Evolutionary conservation across 768 basidiomycete species (phyloP), one percentile per base, ranked within the genome.

Genomic region (Holtermannia corniformis): DNA sequence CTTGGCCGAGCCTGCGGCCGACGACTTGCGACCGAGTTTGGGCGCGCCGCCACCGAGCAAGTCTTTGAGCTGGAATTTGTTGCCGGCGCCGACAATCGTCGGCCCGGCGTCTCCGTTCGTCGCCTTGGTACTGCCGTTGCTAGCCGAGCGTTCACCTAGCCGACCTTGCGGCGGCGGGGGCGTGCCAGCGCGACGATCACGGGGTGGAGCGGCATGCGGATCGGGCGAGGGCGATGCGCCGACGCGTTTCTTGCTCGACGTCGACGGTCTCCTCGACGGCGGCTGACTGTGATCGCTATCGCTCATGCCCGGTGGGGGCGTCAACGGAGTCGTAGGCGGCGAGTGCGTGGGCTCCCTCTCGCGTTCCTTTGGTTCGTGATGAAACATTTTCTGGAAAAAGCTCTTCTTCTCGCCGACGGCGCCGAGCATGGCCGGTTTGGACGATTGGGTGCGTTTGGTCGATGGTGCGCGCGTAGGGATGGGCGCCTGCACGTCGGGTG

Each of bases 41-140:
- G 88, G 86, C 0, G 81, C 82, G 44, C 75, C 76, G 12, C 53
- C 55, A 25, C 64, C 64, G 28, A 64, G 47, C 23, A 95, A 79
- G 68, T 91, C 80, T 79, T 86, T 91, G 63, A 95, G 79, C 41
- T 78, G 85, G 74, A 91, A 91, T 67, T 85, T 83, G 44, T 76
- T 76, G 32, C 79, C 77, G 4, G 75, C 76, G 41, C 81, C 80
- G 51, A 57, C 49, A 23, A 55, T 44, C 14, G 49, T 49, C 22
- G 82, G 44, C n/a, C 47, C 53, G 44, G 67, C 62, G 42, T 64
- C 62, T 25, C 63, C 60, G 37, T 66, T 61, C 52, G 65, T 64
- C 16, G 42, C 63, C 44, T 58, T 57, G 45, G 43, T 25, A 13
- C 22, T 37, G 11, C 55, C 61, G 28, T 50, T 58, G 20, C 48